Evolutionary conservation across 140 eudicot genomes (phyloP).

Genomic region (Flaveria floridana): DNA sequence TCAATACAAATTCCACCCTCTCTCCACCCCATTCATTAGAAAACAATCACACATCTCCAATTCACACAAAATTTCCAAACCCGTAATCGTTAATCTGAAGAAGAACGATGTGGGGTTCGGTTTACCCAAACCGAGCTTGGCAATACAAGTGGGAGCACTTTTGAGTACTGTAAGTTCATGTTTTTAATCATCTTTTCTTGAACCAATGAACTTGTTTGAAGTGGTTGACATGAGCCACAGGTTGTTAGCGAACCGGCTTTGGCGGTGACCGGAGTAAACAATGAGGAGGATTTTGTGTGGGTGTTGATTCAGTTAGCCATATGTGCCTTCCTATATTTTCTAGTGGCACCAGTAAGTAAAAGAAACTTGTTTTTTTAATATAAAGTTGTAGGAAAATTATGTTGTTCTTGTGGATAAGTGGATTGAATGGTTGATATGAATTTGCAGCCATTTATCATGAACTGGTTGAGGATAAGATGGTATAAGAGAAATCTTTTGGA

Average conservation of each 20-base stretch:
- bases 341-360: constrained; percentile 71
- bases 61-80: constrained; percentile 36
- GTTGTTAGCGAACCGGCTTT: constrained; percentile 71
- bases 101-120: constrained; percentile 11
- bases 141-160: constrained; percentile 61
- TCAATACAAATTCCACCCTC: constrained; percentile 40
- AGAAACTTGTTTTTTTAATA: not conserved
- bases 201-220: constrained; percentile 10
- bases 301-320: constrained; percentile 57
- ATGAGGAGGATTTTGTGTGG: constrained; percentile 60
- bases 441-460: constrained; percentile 88
- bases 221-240: constrained; percentile 21
- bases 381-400: not conserved
- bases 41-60: constrained; percentile 37
- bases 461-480: constrained; percentile 92
- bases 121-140: constrained; percentile 37
- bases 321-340: constrained; percentile 68
- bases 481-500: constrained; percentile 73
- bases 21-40: constrained; percentile 33
- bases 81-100: constrained; percentile 24
- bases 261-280: constrained; percentile 73
- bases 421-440: constrained; percentile 33
- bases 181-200: not conserved
- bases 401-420: constrained; percentile 20
- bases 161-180: constrained; percentile 50